Evolutionary conservation across 441 rosid genomes (phyloP).

Genomic region (Iberis amara): DNA sequence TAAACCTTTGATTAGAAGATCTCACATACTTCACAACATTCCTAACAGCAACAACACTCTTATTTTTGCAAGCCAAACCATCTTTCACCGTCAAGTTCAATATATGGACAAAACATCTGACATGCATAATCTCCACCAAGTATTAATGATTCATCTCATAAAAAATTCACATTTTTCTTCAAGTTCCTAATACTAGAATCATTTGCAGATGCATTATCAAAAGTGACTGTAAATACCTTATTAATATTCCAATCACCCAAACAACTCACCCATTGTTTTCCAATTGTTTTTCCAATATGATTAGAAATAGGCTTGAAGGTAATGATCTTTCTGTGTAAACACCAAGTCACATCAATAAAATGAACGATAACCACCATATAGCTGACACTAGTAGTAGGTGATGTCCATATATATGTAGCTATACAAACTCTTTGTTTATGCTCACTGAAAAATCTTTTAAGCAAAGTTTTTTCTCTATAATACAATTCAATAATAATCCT

Average conservation of each 20-base stretch:
- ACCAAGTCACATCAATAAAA: no score
- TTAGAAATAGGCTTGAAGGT: no score
- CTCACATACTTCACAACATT: constrained; percentile 4
- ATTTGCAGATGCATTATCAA: background rate
- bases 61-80: background rate
- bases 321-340: no score
- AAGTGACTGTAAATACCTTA: no score
- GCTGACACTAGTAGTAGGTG: background rate
- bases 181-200: background rate
- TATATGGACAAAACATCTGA: background rate
- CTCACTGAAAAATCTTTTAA: background rate
- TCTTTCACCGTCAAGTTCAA: background rate
- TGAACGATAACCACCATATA: no score
- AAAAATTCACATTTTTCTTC: background rate
- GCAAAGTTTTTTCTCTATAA: background rate
- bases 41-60: background rate
- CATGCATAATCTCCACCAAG: background rate
- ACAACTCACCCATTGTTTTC: no score
- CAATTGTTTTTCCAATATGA: no score
- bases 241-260: no score
- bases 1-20: background rate
- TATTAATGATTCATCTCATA: background rate
- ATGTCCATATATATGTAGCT: background rate
- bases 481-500: background rate
- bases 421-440: background rate